phyloP scores from a whole-genome alignment of 2,329 filamentous ascomycete species.

The Pestalotiopsis sp. region DNA sequence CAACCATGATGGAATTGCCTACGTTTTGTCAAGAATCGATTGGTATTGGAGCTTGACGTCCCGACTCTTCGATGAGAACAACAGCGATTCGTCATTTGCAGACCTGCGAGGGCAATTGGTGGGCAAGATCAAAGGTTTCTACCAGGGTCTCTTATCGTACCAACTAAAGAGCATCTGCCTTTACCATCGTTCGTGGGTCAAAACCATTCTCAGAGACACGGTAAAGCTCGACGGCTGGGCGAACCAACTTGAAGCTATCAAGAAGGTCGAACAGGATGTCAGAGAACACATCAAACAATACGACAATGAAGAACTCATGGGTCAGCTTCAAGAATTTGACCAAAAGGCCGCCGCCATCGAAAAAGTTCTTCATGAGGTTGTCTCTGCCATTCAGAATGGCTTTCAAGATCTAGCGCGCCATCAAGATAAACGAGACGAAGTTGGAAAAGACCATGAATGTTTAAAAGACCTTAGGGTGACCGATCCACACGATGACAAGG shows the following conservation, averaged over 20 bases:
- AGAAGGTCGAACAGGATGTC: background rate
- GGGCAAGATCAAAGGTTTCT: constrained; percentile 15
- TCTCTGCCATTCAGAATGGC: too few species aligned
- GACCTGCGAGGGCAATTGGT: background rate
- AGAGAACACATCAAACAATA: background rate
- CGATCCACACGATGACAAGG: constrained; percentile 23
- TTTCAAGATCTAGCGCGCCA: background rate
- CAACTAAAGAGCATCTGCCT: constrained; percentile 24
- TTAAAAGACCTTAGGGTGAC: constrained; percentile 12
- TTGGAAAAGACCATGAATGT: constrained; percentile 11
- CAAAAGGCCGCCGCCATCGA: background rate
- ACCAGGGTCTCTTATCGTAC: constrained; percentile 6
- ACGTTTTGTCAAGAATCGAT: background rate
- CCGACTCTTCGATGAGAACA: background rate
- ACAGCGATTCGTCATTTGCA: background rate
- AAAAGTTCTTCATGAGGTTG: background rate
- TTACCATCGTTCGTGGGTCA: background rate
- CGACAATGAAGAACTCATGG: background rate
- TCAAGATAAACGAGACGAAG: background rate
- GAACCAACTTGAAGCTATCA: constrained; percentile 26
- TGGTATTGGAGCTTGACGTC: background rate
- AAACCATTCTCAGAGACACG: constrained; percentile 29
- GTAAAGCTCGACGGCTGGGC: constrained; percentile 24
- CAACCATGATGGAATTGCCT: background rate
- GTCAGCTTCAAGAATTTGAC: background rate